Percentiles rank a stretch among this genome's conserved stretches.
Evolutionary conservation across 2,329 filamentous ascomycete genomes (phyloP).

Genomic region (Colletotrichum zoysiae): DNA sequence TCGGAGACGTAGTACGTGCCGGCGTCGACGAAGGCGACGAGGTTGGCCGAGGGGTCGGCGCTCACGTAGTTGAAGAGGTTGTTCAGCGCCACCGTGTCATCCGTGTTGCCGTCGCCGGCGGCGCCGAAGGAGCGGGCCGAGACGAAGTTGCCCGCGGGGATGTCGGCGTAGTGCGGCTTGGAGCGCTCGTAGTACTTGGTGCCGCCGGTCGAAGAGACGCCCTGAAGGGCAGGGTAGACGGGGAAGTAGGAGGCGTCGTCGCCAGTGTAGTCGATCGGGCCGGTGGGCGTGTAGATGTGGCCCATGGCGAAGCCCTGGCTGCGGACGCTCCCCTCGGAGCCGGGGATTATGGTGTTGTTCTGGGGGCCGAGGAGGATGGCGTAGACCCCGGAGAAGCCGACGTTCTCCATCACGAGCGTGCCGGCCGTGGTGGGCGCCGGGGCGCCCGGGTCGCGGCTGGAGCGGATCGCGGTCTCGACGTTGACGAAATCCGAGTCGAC

Average conservation of each 20-base stretch:
- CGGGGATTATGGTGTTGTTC: slow-evolving; percentile 65
- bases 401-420: slow-evolving; percentile 62
- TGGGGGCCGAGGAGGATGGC: slow-evolving; percentile 56
- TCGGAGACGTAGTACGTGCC: slow-evolving; percentile 71
- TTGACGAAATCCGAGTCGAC: slow-evolving; percentile 79
- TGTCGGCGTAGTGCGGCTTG: slow-evolving; percentile 79
- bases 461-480: slow-evolving; percentile 76
- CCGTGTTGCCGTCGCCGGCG: slow-evolving; percentile 78
- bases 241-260: slow-evolving; percentile 55
- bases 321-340: slow-evolving; percentile 62
- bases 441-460: slow-evolving; percentile 59
- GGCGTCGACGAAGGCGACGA: slow-evolving; percentile 71
- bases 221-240: slow-evolving; percentile 67
- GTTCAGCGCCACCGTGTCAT: slow-evolving; percentile 81
- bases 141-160: slow-evolving; percentile 71
- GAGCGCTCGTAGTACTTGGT: slow-evolving; percentile 76
- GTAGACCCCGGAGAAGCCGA: slow-evolving; percentile 53
- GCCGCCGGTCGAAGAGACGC: slow-evolving; percentile 47
- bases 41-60: slow-evolving; percentile 58
- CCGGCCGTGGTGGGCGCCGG: slow-evolving; percentile 54
- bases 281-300: slow-evolving; percentile 69
- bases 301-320: slow-evolving; percentile 68
- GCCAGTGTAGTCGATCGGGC: slow-evolving; percentile 63
- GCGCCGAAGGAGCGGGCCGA: slow-evolving; percentile 77
- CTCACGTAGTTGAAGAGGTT: slow-evolving; percentile 67